These are phyloP conservation scores for Tausonia pullulans DNA, from an alignment of 1,284 basidiomycete genomes.

Conservation along the genomic window DNA sequence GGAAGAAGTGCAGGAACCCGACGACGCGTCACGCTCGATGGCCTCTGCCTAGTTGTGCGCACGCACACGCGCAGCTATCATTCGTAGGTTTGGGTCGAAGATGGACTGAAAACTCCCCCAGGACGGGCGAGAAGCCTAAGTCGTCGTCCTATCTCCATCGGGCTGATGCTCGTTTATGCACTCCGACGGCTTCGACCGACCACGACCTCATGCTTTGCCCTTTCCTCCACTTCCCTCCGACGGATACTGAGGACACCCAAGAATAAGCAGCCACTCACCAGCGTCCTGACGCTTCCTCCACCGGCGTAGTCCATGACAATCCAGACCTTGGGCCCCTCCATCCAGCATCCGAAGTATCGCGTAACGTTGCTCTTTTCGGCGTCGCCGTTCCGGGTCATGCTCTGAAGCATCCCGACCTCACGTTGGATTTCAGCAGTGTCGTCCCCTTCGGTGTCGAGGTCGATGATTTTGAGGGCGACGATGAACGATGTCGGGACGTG, in stretches of 20 bases:
- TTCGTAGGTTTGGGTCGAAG: too few relatives aligned
- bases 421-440: slow-evolving; percentile 95
- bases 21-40: too few relatives aligned
- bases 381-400: slow-evolving; percentile 43
- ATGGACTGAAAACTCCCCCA: too few relatives aligned
- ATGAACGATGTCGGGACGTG: slow-evolving; percentile 72
- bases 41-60: too few relatives aligned
- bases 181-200: too few relatives aligned
- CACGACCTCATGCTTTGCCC: too few relatives aligned
- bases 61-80: too few relatives aligned
- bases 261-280: slow-evolving; percentile 38
- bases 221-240: too few relatives aligned
- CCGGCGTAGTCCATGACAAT: slow-evolving; percentile 98
- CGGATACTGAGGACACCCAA: not conserved
- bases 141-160: too few relatives aligned
- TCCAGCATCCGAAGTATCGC: slow-evolving; percentile 88
- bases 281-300: slow-evolving; percentile 84
- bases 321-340: slow-evolving; percentile 92
- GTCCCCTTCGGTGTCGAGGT: slow-evolving; percentile 92
- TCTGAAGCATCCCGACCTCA: slow-evolving; percentile 84
- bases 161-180: too few relatives aligned
- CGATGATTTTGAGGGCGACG: slow-evolving; percentile 95
- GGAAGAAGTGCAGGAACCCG: too few relatives aligned
- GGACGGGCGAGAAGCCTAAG: too few relatives aligned
- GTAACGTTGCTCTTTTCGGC: slow-evolving; percentile 79